A percentile compares a stretch with the other conserved stretches of the same genome.
phyloP scores from a whole-genome alignment of 2,329 filamentous ascomycete species.

The Incumbomyces delicatus region DNA sequence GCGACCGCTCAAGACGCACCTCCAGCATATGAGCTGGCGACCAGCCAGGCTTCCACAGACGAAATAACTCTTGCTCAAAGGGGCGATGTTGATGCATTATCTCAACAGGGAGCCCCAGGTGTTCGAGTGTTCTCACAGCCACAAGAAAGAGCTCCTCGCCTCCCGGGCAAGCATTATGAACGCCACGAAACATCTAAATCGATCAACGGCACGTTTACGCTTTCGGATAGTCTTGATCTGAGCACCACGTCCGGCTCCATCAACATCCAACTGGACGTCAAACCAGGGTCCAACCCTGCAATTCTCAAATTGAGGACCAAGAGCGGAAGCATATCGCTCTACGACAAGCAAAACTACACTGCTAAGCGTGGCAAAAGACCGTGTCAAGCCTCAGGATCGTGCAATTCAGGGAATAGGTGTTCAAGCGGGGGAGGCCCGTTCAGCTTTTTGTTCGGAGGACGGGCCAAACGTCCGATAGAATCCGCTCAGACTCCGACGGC shows the following conservation, averaged over 20 bases:
- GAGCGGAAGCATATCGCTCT: constrained; percentile 24
- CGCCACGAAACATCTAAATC: constrained; percentile 18
- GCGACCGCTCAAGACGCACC: neutral
- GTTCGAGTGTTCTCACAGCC: neutral
- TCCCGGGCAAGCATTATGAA: neutral
- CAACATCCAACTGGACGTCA: constrained; percentile 23
- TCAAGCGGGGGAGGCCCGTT: neutral
- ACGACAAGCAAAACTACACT: constrained; percentile 1
- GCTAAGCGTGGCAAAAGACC: neutral
- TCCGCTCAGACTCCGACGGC: neutral
- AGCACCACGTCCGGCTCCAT: constrained; percentile 20
- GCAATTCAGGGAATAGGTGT: neutral
- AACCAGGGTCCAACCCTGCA: constrained; percentile 26
- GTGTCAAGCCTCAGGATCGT: neutral
- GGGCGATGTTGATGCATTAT: too few species aligned
- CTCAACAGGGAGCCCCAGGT: neutral
- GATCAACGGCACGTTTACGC: constrained; percentile 25
- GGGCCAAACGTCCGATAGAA: neutral
- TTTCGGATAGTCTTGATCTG: constrained; percentile 21
- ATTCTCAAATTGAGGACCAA: constrained; percentile 21
- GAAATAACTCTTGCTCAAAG: too few species aligned
- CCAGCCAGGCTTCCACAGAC: neutral
- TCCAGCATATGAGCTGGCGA: constrained; percentile 4
- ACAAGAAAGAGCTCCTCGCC: neutral
- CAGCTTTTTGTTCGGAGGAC: neutral